Conservation (phyloP, 306 rosid species). For the Rubus idaeus region DNA sequence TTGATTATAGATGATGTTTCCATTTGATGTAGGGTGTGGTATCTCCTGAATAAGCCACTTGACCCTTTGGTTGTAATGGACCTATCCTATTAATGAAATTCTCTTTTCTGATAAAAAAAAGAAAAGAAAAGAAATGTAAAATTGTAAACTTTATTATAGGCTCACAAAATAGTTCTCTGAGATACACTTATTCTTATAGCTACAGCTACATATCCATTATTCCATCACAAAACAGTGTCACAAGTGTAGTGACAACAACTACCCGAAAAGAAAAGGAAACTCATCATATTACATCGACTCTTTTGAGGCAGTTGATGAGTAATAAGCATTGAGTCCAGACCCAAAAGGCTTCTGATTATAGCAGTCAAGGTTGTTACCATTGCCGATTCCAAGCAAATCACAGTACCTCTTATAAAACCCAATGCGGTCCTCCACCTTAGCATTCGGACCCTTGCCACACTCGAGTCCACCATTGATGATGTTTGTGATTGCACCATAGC, state of each 20-base stretch:
- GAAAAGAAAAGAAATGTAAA: no score
- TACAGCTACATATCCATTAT: no score
- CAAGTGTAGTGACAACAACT: not conserved
- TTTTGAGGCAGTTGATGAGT: constrained; percentile 2
- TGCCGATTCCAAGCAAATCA: constrained; percentile 22
- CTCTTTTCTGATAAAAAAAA: no score
- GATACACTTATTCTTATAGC: not conserved
- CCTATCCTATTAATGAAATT: no score
- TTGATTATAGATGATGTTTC: no score
- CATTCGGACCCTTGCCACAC: constrained; percentile 32
- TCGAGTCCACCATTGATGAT: constrained; percentile 52
- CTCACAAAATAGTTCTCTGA: not conserved
- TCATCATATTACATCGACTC: not conserved
- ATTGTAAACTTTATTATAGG: not conserved
- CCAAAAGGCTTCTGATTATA: constrained; percentile 35
- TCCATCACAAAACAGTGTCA: not conserved
- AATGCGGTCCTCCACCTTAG: constrained; percentile 30
- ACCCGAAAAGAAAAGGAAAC: not conserved
- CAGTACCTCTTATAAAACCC: constrained; percentile 47
- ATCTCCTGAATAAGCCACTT: no score
- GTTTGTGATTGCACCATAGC: constrained; percentile 38
- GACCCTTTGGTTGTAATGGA: no score
- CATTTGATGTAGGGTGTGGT: no score
- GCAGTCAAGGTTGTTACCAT: constrained; percentile 41
- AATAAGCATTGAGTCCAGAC: not conserved